phyloP scores from a whole-genome alignment of 108 stramenopile species.

The Fragilaria crotonensis region DNA sequence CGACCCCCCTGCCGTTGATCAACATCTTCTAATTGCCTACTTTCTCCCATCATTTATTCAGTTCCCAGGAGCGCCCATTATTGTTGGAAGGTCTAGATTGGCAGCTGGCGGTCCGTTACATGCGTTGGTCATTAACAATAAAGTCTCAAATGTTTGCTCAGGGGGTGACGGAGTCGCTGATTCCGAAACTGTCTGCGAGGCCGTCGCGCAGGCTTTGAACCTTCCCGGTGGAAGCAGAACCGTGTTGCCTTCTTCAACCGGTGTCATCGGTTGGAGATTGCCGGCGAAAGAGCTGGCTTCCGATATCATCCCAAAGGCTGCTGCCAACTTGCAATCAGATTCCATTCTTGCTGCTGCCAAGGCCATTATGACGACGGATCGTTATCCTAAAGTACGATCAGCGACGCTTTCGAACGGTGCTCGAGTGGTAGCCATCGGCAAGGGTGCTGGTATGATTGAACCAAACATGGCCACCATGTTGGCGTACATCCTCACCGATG shows the following conservation, averaged over 20 bases:
- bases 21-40: no score
- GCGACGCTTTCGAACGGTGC: slow-evolving; percentile 76
- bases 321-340: slow-evolving; percentile 62
- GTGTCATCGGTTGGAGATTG: slow-evolving; percentile 97
- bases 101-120: slow-evolving; percentile 70
- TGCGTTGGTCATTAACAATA: slow-evolving; percentile 93
- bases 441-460: slow-evolving; percentile 99
- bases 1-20: no score
- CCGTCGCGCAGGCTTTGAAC: slow-evolving; percentile 70
- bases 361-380: slow-evolving; percentile 85
- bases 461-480: slow-evolving; percentile 98
- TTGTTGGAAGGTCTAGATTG: slow-evolving; percentile 77
- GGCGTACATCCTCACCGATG: slow-evolving; percentile 92
- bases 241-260: slow-evolving; percentile 89
- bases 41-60: no score
- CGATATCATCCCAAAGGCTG: slow-evolving; percentile 71
- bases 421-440: slow-evolving; percentile 78
- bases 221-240: slow-evolving; percentile 56
- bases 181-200: slow-evolving; percentile 79
- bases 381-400: slow-evolving; percentile 76
- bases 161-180: slow-evolving; percentile 85
- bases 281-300: slow-evolving; percentile 83
- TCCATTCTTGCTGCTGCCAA: slow-evolving; percentile 79
- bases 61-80: slow-evolving; percentile 93
- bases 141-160: slow-evolving; percentile 93